Evolutionary conservation across 1,284 basidiomycete species (phyloP).

Genomic region (Apiotrichum domesticum): DNA sequence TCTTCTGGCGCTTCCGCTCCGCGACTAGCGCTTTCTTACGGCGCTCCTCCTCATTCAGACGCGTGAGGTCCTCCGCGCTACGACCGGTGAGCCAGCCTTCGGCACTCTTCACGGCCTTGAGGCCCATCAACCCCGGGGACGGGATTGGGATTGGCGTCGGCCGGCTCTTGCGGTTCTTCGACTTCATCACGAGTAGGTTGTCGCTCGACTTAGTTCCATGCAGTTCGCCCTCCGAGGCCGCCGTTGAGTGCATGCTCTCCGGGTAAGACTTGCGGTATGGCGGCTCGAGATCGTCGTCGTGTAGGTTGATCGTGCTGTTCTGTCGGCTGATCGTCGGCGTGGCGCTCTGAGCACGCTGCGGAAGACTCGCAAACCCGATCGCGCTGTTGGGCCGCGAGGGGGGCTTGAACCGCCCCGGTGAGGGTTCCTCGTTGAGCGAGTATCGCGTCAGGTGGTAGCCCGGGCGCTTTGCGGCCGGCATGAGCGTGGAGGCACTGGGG

Average conservation of each 20-base stretch:
- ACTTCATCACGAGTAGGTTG: slow-evolving; percentile 27
- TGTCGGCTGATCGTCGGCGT: background rate
- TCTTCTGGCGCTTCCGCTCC: slow-evolving; percentile 47
- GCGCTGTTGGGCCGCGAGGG: slow-evolving; percentile 3
- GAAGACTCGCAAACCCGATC: background rate
- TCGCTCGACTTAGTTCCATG: slow-evolving; percentile 26
- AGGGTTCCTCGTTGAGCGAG: slow-evolving; percentile 12
- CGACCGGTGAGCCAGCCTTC: slow-evolving; percentile 36
- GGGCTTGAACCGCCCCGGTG: background rate
- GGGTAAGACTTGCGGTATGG: slow-evolving; percentile 6
- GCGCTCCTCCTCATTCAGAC: slow-evolving; percentile 45
- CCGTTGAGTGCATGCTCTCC: slow-evolving; percentile 42
- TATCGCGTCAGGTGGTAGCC: slow-evolving; percentile 64
- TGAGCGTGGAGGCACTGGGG: slow-evolving; percentile 54
- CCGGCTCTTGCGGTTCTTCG: slow-evolving; percentile 15
- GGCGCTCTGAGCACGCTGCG: background rate
- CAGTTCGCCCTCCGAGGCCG: background rate
- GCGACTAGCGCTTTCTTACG: slow-evolving; percentile 52
- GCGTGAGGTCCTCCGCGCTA: background rate
- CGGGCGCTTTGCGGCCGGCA: slow-evolving; percentile 60
- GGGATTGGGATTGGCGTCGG: slow-evolving; percentile 12
- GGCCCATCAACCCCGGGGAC: slow-evolving; percentile 10
- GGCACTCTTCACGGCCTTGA: slow-evolving; percentile 29
- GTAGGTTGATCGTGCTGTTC: background rate
- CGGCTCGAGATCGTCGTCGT: slow-evolving; percentile 1